A percentile compares a stretch with the other conserved stretches of the same genome.
Evolutionary conservation across 1,139 yeast species (phyloP).

Genomic region (Yamadazyma taylorii): DNA sequence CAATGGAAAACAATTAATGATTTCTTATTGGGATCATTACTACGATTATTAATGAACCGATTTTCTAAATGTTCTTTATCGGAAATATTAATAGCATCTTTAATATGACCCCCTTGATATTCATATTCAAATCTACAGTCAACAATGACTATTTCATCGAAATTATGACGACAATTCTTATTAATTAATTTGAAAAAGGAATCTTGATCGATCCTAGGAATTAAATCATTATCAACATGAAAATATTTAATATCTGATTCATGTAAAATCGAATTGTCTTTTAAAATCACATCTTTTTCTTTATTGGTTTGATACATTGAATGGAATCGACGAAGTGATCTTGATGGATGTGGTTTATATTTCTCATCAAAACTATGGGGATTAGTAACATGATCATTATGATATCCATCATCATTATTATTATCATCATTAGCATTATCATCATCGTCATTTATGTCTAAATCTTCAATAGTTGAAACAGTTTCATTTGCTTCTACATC

Average conservation of each 20-base stretch:
- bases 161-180: constrained; percentile 53
- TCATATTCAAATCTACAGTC: constrained; percentile 95
- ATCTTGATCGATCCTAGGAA: constrained; percentile 71
- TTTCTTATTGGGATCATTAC: constrained; percentile 19
- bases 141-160: constrained; percentile 61
- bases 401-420: neutral
- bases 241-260: constrained; percentile 43
- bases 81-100: constrained; percentile 76
- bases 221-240: constrained; percentile 56
- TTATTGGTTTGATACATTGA: constrained; percentile 58
- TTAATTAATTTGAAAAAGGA: constrained; percentile 64
- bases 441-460: constrained; percentile 12
- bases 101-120: constrained; percentile 88
- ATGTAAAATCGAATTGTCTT: constrained; percentile 39
- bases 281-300: constrained; percentile 31
- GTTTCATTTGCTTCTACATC: constrained; percentile 7
- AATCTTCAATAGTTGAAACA: constrained; percentile 15
- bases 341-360: constrained; percentile 7
- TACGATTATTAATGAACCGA: constrained; percentile 28
- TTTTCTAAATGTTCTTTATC: constrained; percentile 68
- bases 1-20: constrained; percentile 81
- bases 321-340: constrained; percentile 54
- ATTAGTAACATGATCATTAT: constrained; percentile 1
- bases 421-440: neutral
- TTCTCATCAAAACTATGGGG: neutral